These are phyloP conservation scores for Hortiboletus campestris DNA, from an alignment of 768 basidiomycete species.

Conservation along the genomic window DNA sequence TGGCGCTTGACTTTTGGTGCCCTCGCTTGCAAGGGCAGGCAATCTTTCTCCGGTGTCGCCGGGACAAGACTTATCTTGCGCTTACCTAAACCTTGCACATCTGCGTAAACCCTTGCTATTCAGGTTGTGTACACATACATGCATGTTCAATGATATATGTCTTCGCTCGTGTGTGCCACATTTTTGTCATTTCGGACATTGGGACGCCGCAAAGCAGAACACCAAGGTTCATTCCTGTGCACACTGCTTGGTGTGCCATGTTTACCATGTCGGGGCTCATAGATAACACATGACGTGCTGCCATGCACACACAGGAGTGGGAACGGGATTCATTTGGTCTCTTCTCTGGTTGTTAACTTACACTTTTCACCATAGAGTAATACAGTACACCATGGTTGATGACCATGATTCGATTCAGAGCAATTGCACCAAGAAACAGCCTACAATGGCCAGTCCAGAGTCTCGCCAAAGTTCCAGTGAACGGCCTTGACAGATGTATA, in stretches of 20 bases:
- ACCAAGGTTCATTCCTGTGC: constrained; percentile 15
- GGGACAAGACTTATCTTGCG: not conserved
- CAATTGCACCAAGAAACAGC: not conserved
- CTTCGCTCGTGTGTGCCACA: constrained; percentile 25
- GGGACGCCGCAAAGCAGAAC: not conserved
- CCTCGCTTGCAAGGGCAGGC: not conserved
- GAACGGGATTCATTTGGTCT: constrained; percentile 11
- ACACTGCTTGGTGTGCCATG: constrained; percentile 1
- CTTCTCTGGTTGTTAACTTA: constrained; percentile 15
- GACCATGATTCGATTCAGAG: not conserved
- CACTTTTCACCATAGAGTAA: constrained; percentile 7
- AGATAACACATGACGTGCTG: not conserved
- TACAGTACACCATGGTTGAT: constrained; percentile 6
- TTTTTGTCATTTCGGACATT: constrained; percentile 18
- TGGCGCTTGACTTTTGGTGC: constrained; percentile 4
- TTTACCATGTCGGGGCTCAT: not conserved
- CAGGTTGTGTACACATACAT: not conserved
- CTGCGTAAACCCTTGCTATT: not conserved
- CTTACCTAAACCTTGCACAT: constrained; percentile 9
- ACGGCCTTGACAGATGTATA: constrained; percentile 82
- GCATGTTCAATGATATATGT: constrained; percentile 13
- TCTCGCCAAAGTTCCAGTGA: constrained; percentile 87
- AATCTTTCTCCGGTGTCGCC: not conserved
- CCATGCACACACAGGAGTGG: constrained; percentile 5
- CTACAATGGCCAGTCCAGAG: constrained; percentile 74